Conservation (phyloP, 768 basidiomycete genomes). For the Tricholoma bakamatsutake region DNA sequence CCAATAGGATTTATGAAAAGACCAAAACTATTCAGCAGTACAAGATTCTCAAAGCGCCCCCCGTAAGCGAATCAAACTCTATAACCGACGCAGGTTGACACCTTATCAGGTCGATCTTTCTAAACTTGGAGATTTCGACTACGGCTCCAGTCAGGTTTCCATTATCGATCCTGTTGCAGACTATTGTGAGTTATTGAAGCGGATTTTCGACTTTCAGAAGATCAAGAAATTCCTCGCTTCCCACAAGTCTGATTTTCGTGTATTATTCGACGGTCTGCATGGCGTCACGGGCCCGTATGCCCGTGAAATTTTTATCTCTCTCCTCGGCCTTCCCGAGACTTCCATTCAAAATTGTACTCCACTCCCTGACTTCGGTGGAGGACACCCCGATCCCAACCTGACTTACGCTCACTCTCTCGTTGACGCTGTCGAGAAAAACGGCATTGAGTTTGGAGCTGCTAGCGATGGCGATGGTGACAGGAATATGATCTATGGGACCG, state of each 20-base stretch:
- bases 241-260: conserved; percentile 64
- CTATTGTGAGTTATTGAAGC: conserved; percentile 77
- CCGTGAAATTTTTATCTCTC: conserved; percentile 74
- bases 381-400: conserved; percentile 97
- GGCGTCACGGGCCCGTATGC: conserved; percentile 99
- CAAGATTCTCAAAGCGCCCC: conserved; percentile 72
- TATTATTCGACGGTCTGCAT: conserved; percentile 93
- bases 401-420: conserved; percentile 96
- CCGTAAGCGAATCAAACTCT: conserved; percentile 42
- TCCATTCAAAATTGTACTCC: conserved; percentile 90
- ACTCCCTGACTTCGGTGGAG: conserved; percentile 93
- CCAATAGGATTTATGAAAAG: conserved; percentile 90
- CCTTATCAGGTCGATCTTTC: conserved; percentile 68
- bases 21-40: conserved; percentile 84
- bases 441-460: conserved; percentile 92
- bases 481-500: conserved; percentile 99
- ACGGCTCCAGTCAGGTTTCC: conserved; percentile 79
- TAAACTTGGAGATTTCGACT: conserved; percentile 70
- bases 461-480: conserved; percentile 97
- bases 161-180: conserved; percentile 94
- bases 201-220: conserved; percentile 90
- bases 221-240: conserved; percentile 83
- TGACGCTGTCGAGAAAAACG: conserved; percentile 79
- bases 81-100: conserved; percentile 3
- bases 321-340: conserved; percentile 71